Base-by-base conservation (phyloP, 2,329 filamentous ascomycete genomes). In the Aspergillus brasiliensis region DNA sequence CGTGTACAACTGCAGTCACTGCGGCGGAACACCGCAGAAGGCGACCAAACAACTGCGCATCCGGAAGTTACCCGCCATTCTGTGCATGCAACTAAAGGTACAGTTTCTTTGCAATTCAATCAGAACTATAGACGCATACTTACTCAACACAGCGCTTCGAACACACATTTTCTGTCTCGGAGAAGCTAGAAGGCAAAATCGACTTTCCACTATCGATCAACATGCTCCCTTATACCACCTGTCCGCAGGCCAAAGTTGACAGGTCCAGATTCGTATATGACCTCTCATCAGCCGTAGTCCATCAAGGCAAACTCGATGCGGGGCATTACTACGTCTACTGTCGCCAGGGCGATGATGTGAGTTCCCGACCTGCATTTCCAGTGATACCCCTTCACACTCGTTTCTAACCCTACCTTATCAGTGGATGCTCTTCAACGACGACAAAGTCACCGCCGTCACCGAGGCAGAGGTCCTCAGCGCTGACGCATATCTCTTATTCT, bases 381-480 rank as follows among this genome's bases (percentile, higher is more conserved):
- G 44, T 23, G 2, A 17, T 10, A n/a, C 46, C 28, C 27, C 31
- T 25, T 11, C 2, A 38, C 31, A 51, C 4, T 15, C 40, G 4
- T 21, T 17, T 46, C 51, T 65, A 38, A 66, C 44, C 21, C 21
- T 5, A 48, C 25, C 25, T 3, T 72, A 62, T 15, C 66, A 96
- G 84, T 98, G 94, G 94, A 96, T 97, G 75, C 87, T 91, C 57
- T 97, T 97, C 77, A 96, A 98, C 71, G 94, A 98, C 73, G 93
- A 95, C 74, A 92, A 92, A 73, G 94, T 98, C 23, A 91, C 93
- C 62, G 73, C 93, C 58, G 94, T 91, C 2, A 87, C 86, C 49
- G 89, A 95, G 72, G 90, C 90, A 5, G 91, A 97, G 61, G 94
- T 98, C 3, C 82, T 98, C 44, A 85, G 85, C 28, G 91, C 91